Base-by-base conservation (phyloP, 164 flowering plant genomes). In the Macadamia tetraphylla region DNA sequence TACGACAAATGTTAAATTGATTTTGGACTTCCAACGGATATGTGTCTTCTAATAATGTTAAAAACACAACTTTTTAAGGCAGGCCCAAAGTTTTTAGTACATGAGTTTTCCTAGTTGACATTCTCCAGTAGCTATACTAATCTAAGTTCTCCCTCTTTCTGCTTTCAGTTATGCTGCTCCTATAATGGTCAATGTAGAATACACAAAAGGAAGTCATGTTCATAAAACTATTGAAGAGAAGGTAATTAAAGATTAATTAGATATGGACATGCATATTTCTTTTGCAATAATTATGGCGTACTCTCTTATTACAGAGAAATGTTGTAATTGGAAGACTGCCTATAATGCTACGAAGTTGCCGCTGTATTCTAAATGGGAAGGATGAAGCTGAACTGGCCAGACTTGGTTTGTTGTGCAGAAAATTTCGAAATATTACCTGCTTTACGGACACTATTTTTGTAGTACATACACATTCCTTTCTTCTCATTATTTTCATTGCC, bases 341-440 rank as follows among this genome's bases (percentile, higher is more conserved):
- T n/a, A 83, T 94, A 56, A 92, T 94, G 98, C 72, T 94, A 53
- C 81, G 97, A 48, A 94, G 98, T 79, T 74, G 84, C 63, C 68
- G 79, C 40, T 92, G 98, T 81, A 82, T 83, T 46, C 72, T 92
- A 71, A 70, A 79, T 74, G 87, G 84, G 61, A 87, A 81, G 79
- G 90, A 89, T 84, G 99, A 92, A 72, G 87, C 81, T 69, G 97
- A 95, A 73, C 90, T 95, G 73, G 89, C 96, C 9, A 85, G 77
- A 62, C 75, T 81, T 72, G 97, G 98, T 91, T 63, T 67, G 83
- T 77, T 48, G 9, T 68, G 32, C 58, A 65, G 18, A 15, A 18
- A 48, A 29, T 29, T 23, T 60, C 18, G 13, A 58, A 17, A 48
- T 3, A 35, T n/a, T 42, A 30, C 44, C 23, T 35, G 31, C 40